Evolutionary conservation across 2,329 filamentous ascomycete species (phyloP), one percentile per base, ranked within the genome.

Genomic region (Fusarium begoniae): DNA sequence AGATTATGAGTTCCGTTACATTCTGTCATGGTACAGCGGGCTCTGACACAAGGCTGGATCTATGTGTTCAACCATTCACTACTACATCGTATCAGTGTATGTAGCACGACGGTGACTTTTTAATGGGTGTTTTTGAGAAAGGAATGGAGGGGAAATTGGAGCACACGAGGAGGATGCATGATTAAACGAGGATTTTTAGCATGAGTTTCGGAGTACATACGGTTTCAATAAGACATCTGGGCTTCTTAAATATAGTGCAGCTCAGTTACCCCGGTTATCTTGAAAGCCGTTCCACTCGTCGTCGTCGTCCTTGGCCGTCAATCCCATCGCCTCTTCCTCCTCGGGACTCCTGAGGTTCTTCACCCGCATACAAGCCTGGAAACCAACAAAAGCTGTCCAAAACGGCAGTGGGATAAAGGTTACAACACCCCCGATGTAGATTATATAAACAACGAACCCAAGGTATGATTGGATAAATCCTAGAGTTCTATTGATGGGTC

Each of bases 331-430:
- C 14, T 54, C 57, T 47, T 74, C 65, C 14, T 75, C 63, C 40
- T 74, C 66, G 7, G 50, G 53, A n/a, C 54, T 67, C 14, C 55
- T 44, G 18, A 59, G 55, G 22, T 63, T 56, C 24, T 48, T 67
- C 10, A 77, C 71, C 48, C 73, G 67, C 35, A 54, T 69, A 30
- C 66, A 50, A 5, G 69, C 72, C 51, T 67, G 56, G 18, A 66
- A 45, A 17, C 69, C 75, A 15, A 68, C 63, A 55, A 66, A 70
- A 30, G 72, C 54, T 8, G 69, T 35, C 76, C 76, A 78, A 8
- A 58, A 44, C 28, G 67, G 32, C 32, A 77, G 45, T 15, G 60
- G 35, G 3, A 72, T 47, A 11, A 43, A 64, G 14, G 57, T 20
- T 13, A 70, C 28, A 2, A 66, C 14, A 22, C 67, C 43, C 5